Evolutionary conservation across 1,284 basidiomycete species (phyloP).

Genomic region (Afroboletus lepidellus): DNA sequence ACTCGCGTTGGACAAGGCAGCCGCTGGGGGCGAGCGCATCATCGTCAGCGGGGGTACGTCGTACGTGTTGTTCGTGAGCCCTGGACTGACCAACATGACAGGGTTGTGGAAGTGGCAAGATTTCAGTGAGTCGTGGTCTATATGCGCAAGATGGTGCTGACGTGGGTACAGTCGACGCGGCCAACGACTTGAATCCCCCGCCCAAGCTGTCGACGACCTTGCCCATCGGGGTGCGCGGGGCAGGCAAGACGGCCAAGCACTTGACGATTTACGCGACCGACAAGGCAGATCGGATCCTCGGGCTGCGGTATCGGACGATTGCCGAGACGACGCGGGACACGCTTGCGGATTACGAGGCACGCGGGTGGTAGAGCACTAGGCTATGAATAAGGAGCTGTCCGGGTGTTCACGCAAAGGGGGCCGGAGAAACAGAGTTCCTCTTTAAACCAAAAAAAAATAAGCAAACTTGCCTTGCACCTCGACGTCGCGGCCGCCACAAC

Average conservation of each 20-base stretch:
- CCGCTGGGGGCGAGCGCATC: constrained; percentile 63
- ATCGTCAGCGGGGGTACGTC: constrained; percentile 42
- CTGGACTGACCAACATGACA: not conserved
- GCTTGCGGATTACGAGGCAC: constrained; percentile 40
- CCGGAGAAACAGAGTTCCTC: no score
- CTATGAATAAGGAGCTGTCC: no score
- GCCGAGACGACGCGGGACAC: constrained; percentile 43
- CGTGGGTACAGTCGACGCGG: constrained; percentile 32
- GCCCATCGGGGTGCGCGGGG: constrained; percentile 34
- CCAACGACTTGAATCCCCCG: constrained; percentile 26
- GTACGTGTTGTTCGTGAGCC: not conserved
- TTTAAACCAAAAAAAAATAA: no score
- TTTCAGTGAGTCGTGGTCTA: constrained; percentile 26
- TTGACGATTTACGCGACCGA: constrained; percentile 29
- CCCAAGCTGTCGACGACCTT: constrained; percentile 22
- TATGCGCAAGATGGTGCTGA: no score
- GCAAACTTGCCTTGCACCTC: no score
- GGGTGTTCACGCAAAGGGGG: no score
- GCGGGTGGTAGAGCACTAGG: constrained; percentile 39
- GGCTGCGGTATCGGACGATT: constrained; percentile 45
- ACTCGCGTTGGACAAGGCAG: constrained; percentile 48
- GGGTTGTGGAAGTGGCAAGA: constrained; percentile 34
- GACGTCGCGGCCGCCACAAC: no score
- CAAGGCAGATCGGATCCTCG: constrained; percentile 45
- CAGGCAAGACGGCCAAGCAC: constrained; percentile 37